These are phyloP conservation scores for Phialocephala subalpina DNA, from an alignment of 2,329 filamentous ascomycete genomes.

Conservation along the genomic window DNA sequence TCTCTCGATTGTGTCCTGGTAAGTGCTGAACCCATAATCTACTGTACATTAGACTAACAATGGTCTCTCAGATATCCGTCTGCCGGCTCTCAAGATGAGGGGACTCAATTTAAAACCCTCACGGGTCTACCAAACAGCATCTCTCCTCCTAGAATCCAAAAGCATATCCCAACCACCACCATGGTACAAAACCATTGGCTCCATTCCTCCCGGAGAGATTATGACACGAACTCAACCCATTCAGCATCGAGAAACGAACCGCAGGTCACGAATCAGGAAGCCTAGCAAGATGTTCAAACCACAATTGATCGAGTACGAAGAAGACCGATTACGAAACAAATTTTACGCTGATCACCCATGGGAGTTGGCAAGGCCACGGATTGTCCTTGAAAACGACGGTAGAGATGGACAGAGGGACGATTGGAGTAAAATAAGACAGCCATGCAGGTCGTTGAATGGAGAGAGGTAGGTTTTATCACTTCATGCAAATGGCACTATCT, in stretches of 20 bases:
- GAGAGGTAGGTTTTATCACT: conserved; percentile 69
- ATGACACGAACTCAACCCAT: conserved; percentile 61
- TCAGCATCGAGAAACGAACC: conserved; percentile 49
- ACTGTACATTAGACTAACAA: neutral
- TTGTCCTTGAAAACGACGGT: conserved; percentile 86
- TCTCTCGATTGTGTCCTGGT: neutral
- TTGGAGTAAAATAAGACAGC: conserved; percentile 82
- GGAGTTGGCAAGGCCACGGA: conserved; percentile 89
- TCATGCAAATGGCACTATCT: conserved; percentile 16
- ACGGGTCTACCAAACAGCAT: conserved; percentile 56
- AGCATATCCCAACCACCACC: conserved; percentile 47
- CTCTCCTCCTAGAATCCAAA: conserved; percentile 52
- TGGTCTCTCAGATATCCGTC: neutral
- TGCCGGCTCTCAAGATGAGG: conserved; percentile 35
- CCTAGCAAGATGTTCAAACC: conserved; percentile 84
- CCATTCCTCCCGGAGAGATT: conserved; percentile 63
- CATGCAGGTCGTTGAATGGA: conserved; percentile 78
- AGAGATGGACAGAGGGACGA: conserved; percentile 79
- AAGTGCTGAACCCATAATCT: neutral
- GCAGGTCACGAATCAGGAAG: conserved; percentile 56
- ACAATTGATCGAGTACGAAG: conserved; percentile 78
- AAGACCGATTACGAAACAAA: conserved; percentile 79
- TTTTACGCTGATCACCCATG: conserved; percentile 97
- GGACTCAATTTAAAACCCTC: conserved; percentile 49
- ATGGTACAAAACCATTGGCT: conserved; percentile 45